phyloP scores from a whole-genome alignment of 1,284 basidiomycete species.

The Ceratobasidium sp. region DNA sequence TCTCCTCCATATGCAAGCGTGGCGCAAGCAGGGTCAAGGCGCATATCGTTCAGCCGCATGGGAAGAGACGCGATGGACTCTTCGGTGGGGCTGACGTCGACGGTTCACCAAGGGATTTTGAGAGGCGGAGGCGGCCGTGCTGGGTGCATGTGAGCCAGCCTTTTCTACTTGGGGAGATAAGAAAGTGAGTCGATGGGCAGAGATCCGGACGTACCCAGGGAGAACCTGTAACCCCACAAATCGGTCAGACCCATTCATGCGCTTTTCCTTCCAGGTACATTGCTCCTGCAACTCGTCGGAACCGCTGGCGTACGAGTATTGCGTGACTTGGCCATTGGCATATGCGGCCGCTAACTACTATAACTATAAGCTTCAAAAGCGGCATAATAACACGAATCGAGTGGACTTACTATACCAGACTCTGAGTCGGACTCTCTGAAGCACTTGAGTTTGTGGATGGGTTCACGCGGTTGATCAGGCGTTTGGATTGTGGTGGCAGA shows the following conservation, averaged over 20 bases:
- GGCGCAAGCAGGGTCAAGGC: conserved; percentile 58
- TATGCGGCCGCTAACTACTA: conserved; percentile 25
- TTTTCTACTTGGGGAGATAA: conserved; percentile 47
- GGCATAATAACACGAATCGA: background rate
- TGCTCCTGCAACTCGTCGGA: conserved; percentile 9
- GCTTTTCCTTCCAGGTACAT: conserved; percentile 17
- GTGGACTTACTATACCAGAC: conserved; percentile 17
- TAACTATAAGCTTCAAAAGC: conserved; percentile 6
- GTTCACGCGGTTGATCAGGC: background rate
- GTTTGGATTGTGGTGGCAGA: background rate
- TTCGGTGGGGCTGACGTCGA: conserved; percentile 44
- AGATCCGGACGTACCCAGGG: conserved; percentile 52
- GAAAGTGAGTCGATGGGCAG: background rate
- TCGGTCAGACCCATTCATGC: conserved; percentile 49
- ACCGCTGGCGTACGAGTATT: conserved; percentile 2
- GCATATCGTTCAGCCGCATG: conserved; percentile 68
- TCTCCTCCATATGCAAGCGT: conserved; percentile 84
- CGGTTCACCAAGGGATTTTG: conserved; percentile 45
- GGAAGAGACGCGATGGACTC: conserved; percentile 57
- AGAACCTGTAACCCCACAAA: conserved; percentile 65
- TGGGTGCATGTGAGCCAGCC: conserved; percentile 65
- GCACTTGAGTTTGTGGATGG: conserved; percentile 25
- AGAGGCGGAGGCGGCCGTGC: conserved; percentile 68
- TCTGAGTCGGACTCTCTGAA: conserved; percentile 12
- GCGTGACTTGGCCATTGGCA: conserved; percentile 7